phyloP scores from a whole-genome alignment of 257 asterid genomes.

The Fraxinus pennsylvanica region DNA sequence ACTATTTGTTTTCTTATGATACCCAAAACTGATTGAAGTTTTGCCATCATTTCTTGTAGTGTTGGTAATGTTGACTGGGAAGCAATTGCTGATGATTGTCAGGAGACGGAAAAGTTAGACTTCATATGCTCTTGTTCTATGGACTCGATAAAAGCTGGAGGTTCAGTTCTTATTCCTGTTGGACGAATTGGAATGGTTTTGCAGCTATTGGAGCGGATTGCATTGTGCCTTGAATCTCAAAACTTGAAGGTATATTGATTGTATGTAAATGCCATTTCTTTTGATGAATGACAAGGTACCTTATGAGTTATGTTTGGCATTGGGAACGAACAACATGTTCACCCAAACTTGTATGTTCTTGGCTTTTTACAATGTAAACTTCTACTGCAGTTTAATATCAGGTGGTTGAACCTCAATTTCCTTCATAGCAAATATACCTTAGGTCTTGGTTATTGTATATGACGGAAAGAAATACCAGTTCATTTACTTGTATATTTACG shows the following conservation, averaged over 20 bases:
- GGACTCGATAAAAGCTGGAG: slow-evolving; percentile 65
- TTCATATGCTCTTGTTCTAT: slow-evolving; percentile 69
- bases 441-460: background rate
- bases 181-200: slow-evolving; percentile 70
- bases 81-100: slow-evolving; percentile 41
- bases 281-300: slow-evolving; percentile 1
- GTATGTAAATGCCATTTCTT: slow-evolving; percentile 8
- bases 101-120: slow-evolving; percentile 73
- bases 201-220: slow-evolving; percentile 73
- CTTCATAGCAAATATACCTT: slow-evolving; percentile 1
- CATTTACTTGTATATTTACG: background rate
- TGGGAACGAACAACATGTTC: background rate
- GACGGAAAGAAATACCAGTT: background rate
- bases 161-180: slow-evolving; percentile 80
- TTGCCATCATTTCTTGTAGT: slow-evolving; percentile 37
- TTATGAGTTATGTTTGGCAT: slow-evolving; percentile 17
- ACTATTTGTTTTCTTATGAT: slow-evolving; percentile 18
- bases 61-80: slow-evolving; percentile 34
- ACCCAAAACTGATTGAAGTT: slow-evolving; percentile 20
- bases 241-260: slow-evolving; percentile 51
- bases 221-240: slow-evolving; percentile 51
- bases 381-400: slow-evolving; percentile 3
- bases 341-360: slow-evolving; percentile 13
- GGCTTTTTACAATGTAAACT: slow-evolving; percentile 6
- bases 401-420: slow-evolving; percentile 12